Percentiles rank a stretch among this genome's conserved stretches.
These are phyloP conservation scores for Ogataea degrootiae DNA, from an alignment of 805 yeast genomes.

Conservation along the genomic window DNA sequence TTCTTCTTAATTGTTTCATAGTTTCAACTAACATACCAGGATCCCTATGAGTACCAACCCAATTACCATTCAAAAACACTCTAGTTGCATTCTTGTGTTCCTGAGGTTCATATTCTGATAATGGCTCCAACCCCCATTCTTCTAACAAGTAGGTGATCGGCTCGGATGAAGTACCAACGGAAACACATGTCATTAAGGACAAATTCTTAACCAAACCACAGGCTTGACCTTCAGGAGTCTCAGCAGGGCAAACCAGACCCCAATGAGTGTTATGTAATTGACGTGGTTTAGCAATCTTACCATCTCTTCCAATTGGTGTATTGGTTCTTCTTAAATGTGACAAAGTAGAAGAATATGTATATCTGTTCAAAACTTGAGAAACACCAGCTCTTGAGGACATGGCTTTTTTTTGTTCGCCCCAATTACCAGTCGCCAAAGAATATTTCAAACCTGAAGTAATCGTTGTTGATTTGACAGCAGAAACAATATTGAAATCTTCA, in stretches of 20 bases:
- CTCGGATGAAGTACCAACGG: constrained; percentile 96
- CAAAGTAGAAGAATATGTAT: constrained; percentile 96
- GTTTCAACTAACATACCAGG: constrained; percentile 91
- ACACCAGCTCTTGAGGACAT: constrained; percentile 99
- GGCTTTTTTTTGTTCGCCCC: constrained; percentile 99
- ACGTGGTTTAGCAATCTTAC: constrained; percentile 97
- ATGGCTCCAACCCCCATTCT: constrained; percentile 99
- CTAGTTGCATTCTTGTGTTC: constrained; percentile 88
- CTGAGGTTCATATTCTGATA: constrained; percentile 92
- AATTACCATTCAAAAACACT: constrained; percentile 96
- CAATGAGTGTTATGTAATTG: constrained; percentile 99
- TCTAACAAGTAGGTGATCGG: constrained; percentile 89
- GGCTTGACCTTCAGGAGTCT: constrained; percentile 99
- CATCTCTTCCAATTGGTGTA: constrained; percentile 99
- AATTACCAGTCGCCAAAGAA: constrained; percentile 98
- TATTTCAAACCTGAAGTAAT: constrained; percentile 96
- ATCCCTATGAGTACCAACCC: constrained; percentile 98
- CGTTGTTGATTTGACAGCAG: constrained; percentile 95
- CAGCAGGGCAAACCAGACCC: constrained; percentile 99
- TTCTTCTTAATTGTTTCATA: constrained; percentile 86
- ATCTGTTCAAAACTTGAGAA: constrained; percentile 95
- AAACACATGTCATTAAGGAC: constrained; percentile 94
- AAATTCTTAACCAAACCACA: constrained; percentile 98
- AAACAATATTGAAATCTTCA: constrained; percentile 90
- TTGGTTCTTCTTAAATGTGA: constrained; percentile 98